Conservation (phyloP, 2,329 filamentous ascomycete genomes). For the Clarireedia paspali region DNA sequence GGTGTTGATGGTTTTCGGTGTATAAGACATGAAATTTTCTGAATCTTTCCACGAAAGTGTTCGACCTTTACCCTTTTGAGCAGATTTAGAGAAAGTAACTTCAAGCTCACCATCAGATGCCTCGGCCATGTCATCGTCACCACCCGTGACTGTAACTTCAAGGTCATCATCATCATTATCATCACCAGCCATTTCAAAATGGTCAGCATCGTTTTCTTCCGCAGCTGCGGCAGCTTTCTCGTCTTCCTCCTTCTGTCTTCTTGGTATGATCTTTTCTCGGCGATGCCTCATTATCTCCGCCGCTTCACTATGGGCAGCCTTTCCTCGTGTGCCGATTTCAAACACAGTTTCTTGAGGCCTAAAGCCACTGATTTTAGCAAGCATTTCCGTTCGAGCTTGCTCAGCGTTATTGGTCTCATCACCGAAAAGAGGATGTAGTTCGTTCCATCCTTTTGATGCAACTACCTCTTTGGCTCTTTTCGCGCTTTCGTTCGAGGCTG, state of each 20-base stretch:
- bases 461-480: slow-evolving; percentile 78
- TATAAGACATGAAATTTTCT: slow-evolving; percentile 96
- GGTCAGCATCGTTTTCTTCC: slow-evolving; percentile 25
- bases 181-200: slow-evolving; percentile 19
- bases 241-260: slow-evolving; percentile 33
- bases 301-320: slow-evolving; percentile 52
- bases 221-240: slow-evolving; percentile 31
- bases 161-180: slow-evolving; percentile 31
- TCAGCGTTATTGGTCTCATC: slow-evolving; percentile 58
- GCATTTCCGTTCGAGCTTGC: slow-evolving; percentile 72
- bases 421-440: slow-evolving; percentile 75
- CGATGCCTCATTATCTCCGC: slow-evolving; percentile 70
- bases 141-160: slow-evolving; percentile 28
- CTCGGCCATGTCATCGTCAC: slow-evolving; percentile 43
- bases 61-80: slow-evolving; percentile 44
- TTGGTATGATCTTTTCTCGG: slow-evolving; percentile 60
- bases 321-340: slow-evolving; percentile 72
- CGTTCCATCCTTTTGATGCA: slow-evolving; percentile 59
- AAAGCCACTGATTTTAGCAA: slow-evolving; percentile 82
- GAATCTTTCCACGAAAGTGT: slow-evolving; percentile 68
- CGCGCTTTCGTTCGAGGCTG: slow-evolving; percentile 83
- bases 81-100: slow-evolving; percentile 59
- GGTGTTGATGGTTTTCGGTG: slow-evolving; percentile 68
- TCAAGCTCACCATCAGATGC: slow-evolving; percentile 58
- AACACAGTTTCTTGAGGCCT: slow-evolving; percentile 94